Base-by-base conservation (phyloP, 257 asterid species). In the Capsicum baccatum region DNA sequence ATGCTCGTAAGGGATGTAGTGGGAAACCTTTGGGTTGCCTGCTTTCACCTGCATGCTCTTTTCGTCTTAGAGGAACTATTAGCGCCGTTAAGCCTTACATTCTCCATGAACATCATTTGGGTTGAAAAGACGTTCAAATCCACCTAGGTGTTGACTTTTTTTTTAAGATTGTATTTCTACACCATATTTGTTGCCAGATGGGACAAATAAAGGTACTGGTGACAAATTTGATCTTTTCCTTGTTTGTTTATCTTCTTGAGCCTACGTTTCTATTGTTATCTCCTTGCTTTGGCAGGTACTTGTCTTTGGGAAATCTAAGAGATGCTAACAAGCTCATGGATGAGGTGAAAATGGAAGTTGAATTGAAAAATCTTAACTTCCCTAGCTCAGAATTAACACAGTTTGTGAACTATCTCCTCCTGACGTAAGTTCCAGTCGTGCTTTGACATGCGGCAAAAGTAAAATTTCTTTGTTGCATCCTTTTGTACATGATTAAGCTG, bases 271-370 rank as follows among this genome's bases (percentile, higher is more conserved):
- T 21, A 48, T 78, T 52, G 10, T 66, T 55, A 39, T 79, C 70
- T 67, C 54, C 39, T 17, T 33, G 63, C n/a, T 85, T 17, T 33
- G 58, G 44, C 85, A 97, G 98, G 99, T 94, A 95, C 87, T 85
- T 95, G 85, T 92, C 97, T 80, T 90, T 90, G 79, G 98, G 99
- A 83, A 97, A 94, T 91, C 86, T 97, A 86, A 91, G 98, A 94
- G 99, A 97, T 90, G 99, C 99, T 79, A 95, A 95, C 85, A 85
- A 83, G 85, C 93, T 94, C 50, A 87, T 93, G 93, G 98, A 95
- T 87, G 98, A 95, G 67, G 86, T 94, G 88, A 91, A 88, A 87
- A 93, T 91, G 91, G 94, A 94, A 90, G 92, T 91, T 84, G 91
- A 91, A 83, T 81, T 71, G 74, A 89, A 86, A 85, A 92, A 91